Evolutionary conservation across 345 rosid genomes (phyloP), one percentile per base, ranked within the genome.

Genomic region (Laguncularia racemosa): DNA sequence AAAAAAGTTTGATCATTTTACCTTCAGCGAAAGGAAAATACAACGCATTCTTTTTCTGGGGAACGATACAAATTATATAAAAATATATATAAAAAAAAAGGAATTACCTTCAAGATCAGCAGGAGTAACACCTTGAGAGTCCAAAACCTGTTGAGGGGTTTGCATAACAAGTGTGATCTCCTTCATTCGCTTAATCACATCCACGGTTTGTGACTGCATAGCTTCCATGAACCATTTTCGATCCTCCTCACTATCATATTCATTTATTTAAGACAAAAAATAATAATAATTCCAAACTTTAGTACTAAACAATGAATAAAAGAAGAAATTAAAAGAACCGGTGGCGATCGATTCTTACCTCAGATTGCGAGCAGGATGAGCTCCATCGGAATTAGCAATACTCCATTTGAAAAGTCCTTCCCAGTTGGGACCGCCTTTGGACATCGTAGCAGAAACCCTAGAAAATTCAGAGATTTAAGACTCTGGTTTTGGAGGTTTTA

Each of bases 341-440:
- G 28, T 28, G 55, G 19, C 55, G 28, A n/a, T 19, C 38, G 6
- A 44, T 3, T 12, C 53, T 16, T 3, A 92, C 96, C 96, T 84
- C 52, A 88, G 72, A 72, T 57, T 71, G 67, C 85, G 76, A 23
- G 76, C 38, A 16, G 85, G 28, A 18, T 59, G 60, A 56, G 97
- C 85, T 44, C 89, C 91, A 56, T 92, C 91, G 47, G 95, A 78
- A 76, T 86, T 75, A n/a, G 93, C 80, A 63, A 89, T 78, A 68
- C 98, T 92, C 98, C 96, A 92, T 51, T 89, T 89, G 48, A 92
- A 83, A 77, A 92, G 73, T 16, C 96, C 98, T 1, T 89, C 86
- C 98, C 98, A 92, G 59, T 81, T 80, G 18, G 90, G 96, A 60
- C 91, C 96, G 48, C 80, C 78, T 61, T 83, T 83, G 14, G 82